Percentiles rank a stretch among this genome's conserved stretches.
These are phyloP conservation scores for Porphyrellus cyaneotinctus DNA, from an alignment of 768 basidiomycete species.

Conservation along the genomic window DNA sequence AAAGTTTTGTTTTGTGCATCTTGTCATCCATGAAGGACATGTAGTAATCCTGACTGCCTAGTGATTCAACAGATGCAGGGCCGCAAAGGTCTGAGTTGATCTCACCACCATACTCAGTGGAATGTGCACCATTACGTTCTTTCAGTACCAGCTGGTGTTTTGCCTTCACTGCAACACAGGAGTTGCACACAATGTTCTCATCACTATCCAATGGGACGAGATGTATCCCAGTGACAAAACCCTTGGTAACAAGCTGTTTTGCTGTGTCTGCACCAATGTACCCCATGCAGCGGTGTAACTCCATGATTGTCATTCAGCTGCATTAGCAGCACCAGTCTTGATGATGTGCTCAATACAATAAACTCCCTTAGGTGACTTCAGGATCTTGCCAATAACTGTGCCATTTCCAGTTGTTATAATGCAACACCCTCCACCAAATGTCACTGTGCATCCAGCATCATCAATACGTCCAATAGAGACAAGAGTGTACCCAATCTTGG, in stretches of 20 bases:
- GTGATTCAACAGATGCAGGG: neutral
- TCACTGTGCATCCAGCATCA: neutral
- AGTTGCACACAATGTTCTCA: neutral
- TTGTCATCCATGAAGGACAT: conserved; percentile 10
- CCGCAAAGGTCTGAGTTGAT: neutral
- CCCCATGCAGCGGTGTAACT: neutral
- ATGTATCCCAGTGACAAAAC: neutral
- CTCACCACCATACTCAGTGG: neutral
- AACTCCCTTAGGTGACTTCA: neutral
- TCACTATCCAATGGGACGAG: neutral
- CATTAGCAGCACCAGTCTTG: neutral
- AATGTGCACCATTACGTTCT: neutral
- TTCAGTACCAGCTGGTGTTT: neutral
- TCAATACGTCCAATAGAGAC: neutral
- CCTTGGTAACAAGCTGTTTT: too few species aligned
- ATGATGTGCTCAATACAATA: neutral
- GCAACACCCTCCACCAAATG: neutral
- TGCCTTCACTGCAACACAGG: neutral
- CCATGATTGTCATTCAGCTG: neutral
- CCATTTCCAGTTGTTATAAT: neutral
- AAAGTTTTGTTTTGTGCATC: neutral
- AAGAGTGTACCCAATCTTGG: neutral
- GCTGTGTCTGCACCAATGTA: too few species aligned
- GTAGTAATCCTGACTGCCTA: neutral
- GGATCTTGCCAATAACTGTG: neutral